A percentile compares a stretch with the other conserved stretches of the same genome.
These are phyloP conservation scores for Yarrowia keelungensis DNA, from an alignment of 805 yeast genomes.

Conservation along the genomic window DNA sequence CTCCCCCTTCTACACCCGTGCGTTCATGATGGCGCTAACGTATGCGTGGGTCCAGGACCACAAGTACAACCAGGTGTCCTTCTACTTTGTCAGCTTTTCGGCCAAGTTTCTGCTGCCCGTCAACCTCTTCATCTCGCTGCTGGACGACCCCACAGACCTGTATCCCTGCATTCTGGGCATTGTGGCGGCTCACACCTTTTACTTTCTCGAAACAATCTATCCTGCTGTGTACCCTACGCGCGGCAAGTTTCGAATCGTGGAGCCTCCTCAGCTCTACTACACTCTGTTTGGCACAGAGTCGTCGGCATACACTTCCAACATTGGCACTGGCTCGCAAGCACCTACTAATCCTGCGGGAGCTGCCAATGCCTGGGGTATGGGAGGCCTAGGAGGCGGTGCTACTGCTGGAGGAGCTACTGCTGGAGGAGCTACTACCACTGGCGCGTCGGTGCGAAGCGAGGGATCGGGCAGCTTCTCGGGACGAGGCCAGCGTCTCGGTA, in stretches of 20 bases:
- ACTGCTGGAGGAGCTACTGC: neutral
- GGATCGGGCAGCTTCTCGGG: conserved; percentile 41
- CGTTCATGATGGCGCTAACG: conserved; percentile 49
- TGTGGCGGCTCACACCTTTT: conserved; percentile 45
- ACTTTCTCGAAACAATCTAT: conserved; percentile 39
- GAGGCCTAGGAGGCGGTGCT: neutral
- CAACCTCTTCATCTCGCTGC: conserved; percentile 46
- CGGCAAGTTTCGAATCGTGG: conserved; percentile 37
- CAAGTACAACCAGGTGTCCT: conserved; percentile 46
- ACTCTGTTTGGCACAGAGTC: conserved; percentile 15
- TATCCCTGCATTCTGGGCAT: conserved; percentile 49
- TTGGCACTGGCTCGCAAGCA: conserved; percentile 7
- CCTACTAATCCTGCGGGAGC: conserved; percentile 11
- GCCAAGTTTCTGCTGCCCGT: conserved; percentile 49
- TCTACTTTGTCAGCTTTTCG: conserved; percentile 48
- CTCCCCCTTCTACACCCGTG: conserved; percentile 22
- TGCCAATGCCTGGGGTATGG: conserved; percentile 14
- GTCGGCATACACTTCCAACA: conserved; percentile 34
- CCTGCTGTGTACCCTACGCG: conserved; percentile 32
- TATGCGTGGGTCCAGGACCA: conserved; percentile 53
- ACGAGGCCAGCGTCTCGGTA: conserved; percentile 46
- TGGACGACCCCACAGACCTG: conserved; percentile 48
- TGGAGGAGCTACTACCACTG: conserved; percentile 9
- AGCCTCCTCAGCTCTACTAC: conserved; percentile 27
- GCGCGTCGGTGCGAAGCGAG: neutral